Evolutionary conservation across 2,329 filamentous ascomycete species (phyloP).

Genomic region (Colletotrichum salicis): DNA sequence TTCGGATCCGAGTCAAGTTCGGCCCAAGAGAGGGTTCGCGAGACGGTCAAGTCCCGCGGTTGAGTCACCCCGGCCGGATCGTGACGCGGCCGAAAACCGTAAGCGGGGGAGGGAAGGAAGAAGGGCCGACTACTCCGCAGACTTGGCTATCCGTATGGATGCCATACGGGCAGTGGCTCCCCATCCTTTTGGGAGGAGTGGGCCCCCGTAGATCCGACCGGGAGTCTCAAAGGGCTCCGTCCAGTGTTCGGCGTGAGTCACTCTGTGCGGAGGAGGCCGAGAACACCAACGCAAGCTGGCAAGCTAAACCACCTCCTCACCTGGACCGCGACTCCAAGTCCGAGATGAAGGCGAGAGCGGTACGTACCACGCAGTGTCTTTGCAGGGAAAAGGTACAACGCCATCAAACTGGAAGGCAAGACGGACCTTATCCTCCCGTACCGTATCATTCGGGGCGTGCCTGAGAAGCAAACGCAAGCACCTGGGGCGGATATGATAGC

Average conservation of each 20-base stretch:
- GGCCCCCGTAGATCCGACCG: not conserved
- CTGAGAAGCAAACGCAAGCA: not conserved
- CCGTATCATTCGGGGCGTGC: too few relatives aligned
- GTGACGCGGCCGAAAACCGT: slow-evolving; percentile 4
- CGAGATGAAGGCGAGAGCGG: not conserved
- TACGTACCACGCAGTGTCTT: not conserved
- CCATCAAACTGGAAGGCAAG: not conserved
- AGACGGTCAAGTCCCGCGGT: not conserved
- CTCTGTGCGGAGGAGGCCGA: not conserved
- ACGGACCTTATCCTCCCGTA: not conserved
- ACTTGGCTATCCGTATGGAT: not conserved
- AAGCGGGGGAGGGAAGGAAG: not conserved
- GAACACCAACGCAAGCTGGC: not conserved
- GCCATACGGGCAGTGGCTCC: too few relatives aligned
- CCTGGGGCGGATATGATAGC: not conserved
- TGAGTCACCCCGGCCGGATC: slow-evolving; percentile 25
- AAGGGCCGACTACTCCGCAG: not conserved
- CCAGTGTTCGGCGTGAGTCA: slow-evolving; percentile 33
- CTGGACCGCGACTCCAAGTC: not conserved
- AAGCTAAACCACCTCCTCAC: not conserved
- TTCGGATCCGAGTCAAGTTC: not conserved
- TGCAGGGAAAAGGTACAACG: not conserved
- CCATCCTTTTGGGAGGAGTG: not conserved
- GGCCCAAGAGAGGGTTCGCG: too few relatives aligned
- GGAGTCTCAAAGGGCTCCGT: not conserved